Base-by-base conservation (phyloP, 495 filamentous ascomycete genomes). In the Penicillium dipodomyicola region DNA sequence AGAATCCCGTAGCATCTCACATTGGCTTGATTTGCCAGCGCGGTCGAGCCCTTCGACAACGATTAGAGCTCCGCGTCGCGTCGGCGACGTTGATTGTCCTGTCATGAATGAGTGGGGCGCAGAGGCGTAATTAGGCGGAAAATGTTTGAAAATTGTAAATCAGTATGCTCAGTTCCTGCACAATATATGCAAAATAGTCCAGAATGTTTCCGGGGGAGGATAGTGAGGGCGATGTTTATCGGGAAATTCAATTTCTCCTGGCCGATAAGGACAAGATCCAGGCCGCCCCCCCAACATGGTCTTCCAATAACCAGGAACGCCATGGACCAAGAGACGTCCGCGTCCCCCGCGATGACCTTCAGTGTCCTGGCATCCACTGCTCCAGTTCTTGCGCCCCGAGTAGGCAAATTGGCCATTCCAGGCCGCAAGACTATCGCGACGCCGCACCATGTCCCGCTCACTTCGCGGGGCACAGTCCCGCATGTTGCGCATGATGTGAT, bases 11-110 rank as follows among this genome's bases (percentile, higher is more conserved):
- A 98, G 77, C 52, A 84, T 77, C 55, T 87, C 81, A 61, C 90
- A 92, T 79, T 98, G 94, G 30, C 93, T 97, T 5, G 92, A 94
- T 80, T 98, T 98, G 40, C 94, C 94, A 37, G 92, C 88, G 56
- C 91, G 87, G 67, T 98, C 94, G 52, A 98, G 83, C 25, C 94
- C 94, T 74, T 98, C 94, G 54, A 98, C 86, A 17, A 94, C 88
- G 46, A 97, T 85, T 40, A 98, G 83, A 32, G 88, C 81, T 47
- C 90, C 90, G 61, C 90, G 82, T 61, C 60, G 61, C 54, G 58
- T 60, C n/a, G 55, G 32, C 37, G 59, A 58, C 37, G 44, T 30
- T 50, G 56, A 50, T 42, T 43, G 40, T 19, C 25, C 42, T 23
- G 54, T 39, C 70, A 71, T 72, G 49, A 20, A 52, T 52, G 47